Evolutionary conservation across 441 rosid genomes (phyloP), one percentile per base, ranked within the genome.

Genomic region (Gossypium laxum): DNA sequence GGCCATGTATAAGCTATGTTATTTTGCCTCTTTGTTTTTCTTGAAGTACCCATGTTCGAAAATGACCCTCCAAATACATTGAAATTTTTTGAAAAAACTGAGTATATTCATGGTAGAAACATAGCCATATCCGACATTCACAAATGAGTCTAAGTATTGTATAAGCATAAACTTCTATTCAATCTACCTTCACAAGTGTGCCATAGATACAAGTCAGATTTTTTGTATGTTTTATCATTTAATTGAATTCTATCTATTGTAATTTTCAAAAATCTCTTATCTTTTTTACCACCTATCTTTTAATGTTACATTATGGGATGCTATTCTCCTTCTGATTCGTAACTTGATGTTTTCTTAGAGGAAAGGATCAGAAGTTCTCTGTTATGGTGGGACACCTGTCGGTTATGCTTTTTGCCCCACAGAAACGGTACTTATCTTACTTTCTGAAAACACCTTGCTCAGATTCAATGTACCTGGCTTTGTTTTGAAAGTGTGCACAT

Each of bases 291-390:
- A 10, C 12, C 5, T 43, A 21, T 5, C 69, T 64, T 38, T 66
- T 52, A 14, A 22, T 47, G 5, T 45, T 66, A 7, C 3, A 14
- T 32, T 3, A 8, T 48, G 57, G 50, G 43, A 26, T 65, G 38
- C 14, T 50, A 50, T 48, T 28, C 38, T n/a, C 68, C 22, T 71
- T 21, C 56, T 32, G 56, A 70, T 71, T 6, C 63, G 26, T 24
- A 48, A 48, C 45, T 67, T 48, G 70, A 58, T 67, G 24, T 71
- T 78, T 69, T 74, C 43, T 62, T 78, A 92, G 99, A 91, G 88
- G 62, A 95, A 89, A 77, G 98, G 98, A 75, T 86, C 85, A 38
- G 97, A 88, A 79, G 80, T 92, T 70, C 81, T 86, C 60, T 80
- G 87, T 76, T 85, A 86, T 75, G 96, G 84, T 72, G 91, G 88